Evolutionary conservation across 129 eudicot species (phyloP).

Genomic region (Flaveria robusta): DNA sequence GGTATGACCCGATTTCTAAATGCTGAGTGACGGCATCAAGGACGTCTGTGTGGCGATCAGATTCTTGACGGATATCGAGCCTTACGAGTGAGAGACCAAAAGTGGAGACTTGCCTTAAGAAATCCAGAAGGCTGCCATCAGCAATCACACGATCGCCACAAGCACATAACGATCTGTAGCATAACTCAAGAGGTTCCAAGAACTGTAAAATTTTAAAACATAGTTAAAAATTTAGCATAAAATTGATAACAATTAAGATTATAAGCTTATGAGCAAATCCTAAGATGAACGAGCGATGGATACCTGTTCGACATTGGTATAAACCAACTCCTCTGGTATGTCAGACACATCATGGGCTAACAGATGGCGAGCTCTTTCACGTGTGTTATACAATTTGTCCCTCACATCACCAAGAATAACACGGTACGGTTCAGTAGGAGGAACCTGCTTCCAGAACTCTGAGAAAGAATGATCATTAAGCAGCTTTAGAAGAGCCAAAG

Average conservation of each 20-base stretch:
- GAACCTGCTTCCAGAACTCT: slow-evolving; percentile 96
- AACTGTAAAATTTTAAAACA: slow-evolving; percentile 50
- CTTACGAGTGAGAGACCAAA: slow-evolving; percentile 92
- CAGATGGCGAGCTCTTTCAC: slow-evolving; percentile 91
- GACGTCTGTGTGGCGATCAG: slow-evolving; percentile 93
- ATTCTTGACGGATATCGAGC: slow-evolving; percentile 96
- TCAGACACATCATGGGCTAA: slow-evolving; percentile 79
- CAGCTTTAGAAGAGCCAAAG: background rate
- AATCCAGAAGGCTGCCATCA: slow-evolving; percentile 96
- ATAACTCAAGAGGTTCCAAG: slow-evolving; percentile 96
- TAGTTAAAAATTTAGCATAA: slow-evolving; percentile 6
- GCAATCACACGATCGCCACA: slow-evolving; percentile 95
- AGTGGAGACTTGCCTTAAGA: slow-evolving; percentile 90
- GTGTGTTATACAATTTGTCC: slow-evolving; percentile 86
- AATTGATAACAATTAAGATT: background rate
- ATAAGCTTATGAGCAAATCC: background rate
- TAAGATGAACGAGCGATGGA: background rate
- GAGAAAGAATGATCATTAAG: slow-evolving; percentile 28
- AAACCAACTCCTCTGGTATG: slow-evolving; percentile 83
- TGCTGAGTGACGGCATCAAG: slow-evolving; percentile 92
- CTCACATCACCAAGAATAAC: slow-evolving; percentile 97
- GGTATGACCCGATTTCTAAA: slow-evolving; percentile 86
- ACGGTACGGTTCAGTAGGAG: slow-evolving; percentile 91
- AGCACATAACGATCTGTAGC: slow-evolving; percentile 89
- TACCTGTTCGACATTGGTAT: slow-evolving; percentile 84